phyloP scores from a whole-genome alignment of 2,329 filamentous ascomycete species.

The Colletotrichum liriopes region DNA sequence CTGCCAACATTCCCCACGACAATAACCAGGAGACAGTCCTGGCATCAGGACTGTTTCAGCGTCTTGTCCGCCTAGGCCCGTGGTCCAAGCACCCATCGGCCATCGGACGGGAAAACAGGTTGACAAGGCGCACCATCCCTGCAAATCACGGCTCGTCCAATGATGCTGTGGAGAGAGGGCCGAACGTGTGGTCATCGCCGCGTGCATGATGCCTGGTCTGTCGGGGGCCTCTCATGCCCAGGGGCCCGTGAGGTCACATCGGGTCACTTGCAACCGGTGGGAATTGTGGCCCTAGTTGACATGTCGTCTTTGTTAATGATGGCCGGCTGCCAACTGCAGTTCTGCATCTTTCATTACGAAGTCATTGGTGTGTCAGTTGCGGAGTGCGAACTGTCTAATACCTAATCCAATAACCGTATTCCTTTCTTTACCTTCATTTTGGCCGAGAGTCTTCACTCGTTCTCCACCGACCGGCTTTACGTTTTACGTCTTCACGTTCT shows the following conservation, averaged over 20 bases:
- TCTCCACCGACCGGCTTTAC: slow-evolving; percentile 15
- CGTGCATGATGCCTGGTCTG: slow-evolving; percentile 6
- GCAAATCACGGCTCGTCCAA: slow-evolving; percentile 29
- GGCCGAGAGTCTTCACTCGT: background rate
- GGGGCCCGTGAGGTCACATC: slow-evolving; percentile 22
- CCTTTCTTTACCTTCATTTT: slow-evolving; percentile 12
- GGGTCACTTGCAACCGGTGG: slow-evolving; percentile 13
- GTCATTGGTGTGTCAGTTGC: background rate
- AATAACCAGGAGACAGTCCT: slow-evolving; percentile 25
- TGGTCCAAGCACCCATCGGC: slow-evolving; percentile 27
- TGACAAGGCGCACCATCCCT: slow-evolving; percentile 34
- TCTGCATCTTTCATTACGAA: slow-evolving; percentile 21
- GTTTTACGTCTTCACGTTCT: background rate
- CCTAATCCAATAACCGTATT: slow-evolving; percentile 23
- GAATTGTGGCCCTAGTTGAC: slow-evolving; percentile 4
- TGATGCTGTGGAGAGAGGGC: slow-evolving; percentile 1
- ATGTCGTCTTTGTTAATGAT: background rate
- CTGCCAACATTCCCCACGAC: background rate
- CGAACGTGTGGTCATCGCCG: slow-evolving; percentile 11
- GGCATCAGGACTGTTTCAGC: slow-evolving; percentile 41
- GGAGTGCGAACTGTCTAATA: slow-evolving; percentile 17
- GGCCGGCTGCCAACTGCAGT: background rate
- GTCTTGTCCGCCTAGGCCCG: slow-evolving; percentile 22
- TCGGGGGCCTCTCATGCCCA: slow-evolving; percentile 25
- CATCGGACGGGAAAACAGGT: slow-evolving; percentile 19